A percentile compares a stretch with the other conserved stretches of the same genome.
phyloP scores from a whole-genome alignment of 1,284 basidiomycete genomes.

The Cutaneotrichosporon cavernicola region DNA sequence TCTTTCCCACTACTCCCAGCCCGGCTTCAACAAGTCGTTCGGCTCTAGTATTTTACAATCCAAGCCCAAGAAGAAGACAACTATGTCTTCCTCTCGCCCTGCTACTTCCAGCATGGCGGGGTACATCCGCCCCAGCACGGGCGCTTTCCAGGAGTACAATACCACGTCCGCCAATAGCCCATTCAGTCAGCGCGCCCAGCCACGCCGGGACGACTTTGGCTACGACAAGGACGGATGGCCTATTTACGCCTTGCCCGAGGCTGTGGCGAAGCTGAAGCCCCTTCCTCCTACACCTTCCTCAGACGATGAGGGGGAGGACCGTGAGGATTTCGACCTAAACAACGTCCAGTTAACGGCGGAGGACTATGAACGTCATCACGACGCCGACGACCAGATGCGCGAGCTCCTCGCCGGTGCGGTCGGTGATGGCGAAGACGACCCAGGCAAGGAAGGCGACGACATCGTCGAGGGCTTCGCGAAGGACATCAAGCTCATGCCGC shows the following conservation, averaged over 20 bases:
- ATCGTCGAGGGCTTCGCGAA: constrained; percentile 70
- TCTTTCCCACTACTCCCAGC: background rate
- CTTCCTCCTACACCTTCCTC: background rate
- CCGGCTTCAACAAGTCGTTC: constrained; percentile 10
- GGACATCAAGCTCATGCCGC: constrained; percentile 70
- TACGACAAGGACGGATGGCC: constrained; percentile 32
- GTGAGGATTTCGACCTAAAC: constrained; percentile 45
- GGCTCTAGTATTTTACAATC: constrained; percentile 16
- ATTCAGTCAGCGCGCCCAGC: background rate
- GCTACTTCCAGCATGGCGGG: constrained; percentile 10
- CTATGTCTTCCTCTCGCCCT: background rate
- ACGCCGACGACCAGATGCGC: constrained; percentile 59
- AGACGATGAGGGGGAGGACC: constrained; percentile 29
- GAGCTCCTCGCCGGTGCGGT: constrained; percentile 55
- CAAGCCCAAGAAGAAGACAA: constrained; percentile 15
- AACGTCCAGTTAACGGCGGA: constrained; percentile 35
- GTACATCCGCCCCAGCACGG: constrained; percentile 45
- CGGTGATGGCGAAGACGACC: constrained; percentile 50
- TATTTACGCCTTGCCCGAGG: background rate
- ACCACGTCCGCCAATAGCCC: constrained; percentile 1
- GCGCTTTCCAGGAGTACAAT: constrained; percentile 24
- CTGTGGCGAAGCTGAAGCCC: background rate
- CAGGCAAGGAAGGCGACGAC: constrained; percentile 61
- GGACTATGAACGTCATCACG: constrained; percentile 46
- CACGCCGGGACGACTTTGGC: constrained; percentile 16